Evolutionary conservation across 2,329 filamentous ascomycete species (phyloP).

Genomic region (Calcarisporium arbuscula): DNA sequence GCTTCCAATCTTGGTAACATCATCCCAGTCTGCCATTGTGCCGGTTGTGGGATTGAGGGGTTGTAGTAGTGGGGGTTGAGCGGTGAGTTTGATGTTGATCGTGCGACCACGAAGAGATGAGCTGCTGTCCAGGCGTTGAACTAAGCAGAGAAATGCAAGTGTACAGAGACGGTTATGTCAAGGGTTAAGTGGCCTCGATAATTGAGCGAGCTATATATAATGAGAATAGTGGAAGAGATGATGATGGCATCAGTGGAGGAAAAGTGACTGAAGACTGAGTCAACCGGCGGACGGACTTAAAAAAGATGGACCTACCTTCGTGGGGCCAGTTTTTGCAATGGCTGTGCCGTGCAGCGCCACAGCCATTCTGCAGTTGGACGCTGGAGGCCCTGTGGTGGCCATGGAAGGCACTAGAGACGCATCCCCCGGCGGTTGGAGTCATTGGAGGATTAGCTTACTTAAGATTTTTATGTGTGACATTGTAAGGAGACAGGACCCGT

Average conservation of each 20-base stretch:
- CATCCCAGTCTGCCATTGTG: conserved; percentile 72
- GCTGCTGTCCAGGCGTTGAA: too few relatives aligned
- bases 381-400: conserved; percentile 9
- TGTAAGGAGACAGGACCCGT: too few relatives aligned
- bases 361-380: conserved; percentile 11
- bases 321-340: conserved; percentile 15
- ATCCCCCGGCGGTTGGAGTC: too few relatives aligned
- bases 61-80: conserved; percentile 14
- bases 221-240: conserved; percentile 11
- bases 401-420: conserved; percentile 27
- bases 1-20: conserved; percentile 88
- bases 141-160: too few relatives aligned
- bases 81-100: too few relatives aligned
- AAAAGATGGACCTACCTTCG: conserved; percentile 14
- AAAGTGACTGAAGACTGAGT: conserved; percentile 20
- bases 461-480: too few relatives aligned
- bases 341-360: conserved; percentile 16
- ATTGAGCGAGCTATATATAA: conserved; percentile 20
- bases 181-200: too few relatives aligned
- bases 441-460: too few relatives aligned
- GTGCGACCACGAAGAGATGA: too few relatives aligned
- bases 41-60: too few relatives aligned
- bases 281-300: conserved; percentile 27
- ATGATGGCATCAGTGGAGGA: conserved; percentile 23
- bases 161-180: too few relatives aligned